Base-by-base conservation (phyloP, 202 grass and related monocot species). In the Hordeum pubiflorum region DNA sequence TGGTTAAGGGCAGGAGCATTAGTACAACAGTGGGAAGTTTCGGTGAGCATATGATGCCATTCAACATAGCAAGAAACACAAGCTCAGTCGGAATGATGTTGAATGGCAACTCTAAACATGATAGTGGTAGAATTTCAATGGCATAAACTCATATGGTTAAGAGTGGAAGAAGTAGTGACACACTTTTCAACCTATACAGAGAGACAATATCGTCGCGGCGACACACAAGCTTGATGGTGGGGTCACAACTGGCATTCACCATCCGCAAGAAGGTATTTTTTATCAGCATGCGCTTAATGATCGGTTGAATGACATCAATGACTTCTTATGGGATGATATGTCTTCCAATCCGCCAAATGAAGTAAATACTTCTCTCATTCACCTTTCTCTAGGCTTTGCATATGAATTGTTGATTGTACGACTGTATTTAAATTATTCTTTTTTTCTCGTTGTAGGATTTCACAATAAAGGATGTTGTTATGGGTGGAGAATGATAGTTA, bases 391-490 rank as follows among this genome's bases (percentile, higher is more conserved):
- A 2, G 26, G 3, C 21, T 79, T 13, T 63, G 46, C 29, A 27
- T 27, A 18, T 23, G 14, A 75, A 38, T 29, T 40, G 0, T 18
- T 63, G 7, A 41, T 4, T 31, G 26, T 3, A 21, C 4, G 54
- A 17, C 2, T 71, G n/a, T 14, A 24, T 64, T n/a, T 65, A 58
- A 85, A 14, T 58, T 4, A 36, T 58, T 18, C 12, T 61, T 76
- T 9, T 82, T 82, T 58, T 79, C 9, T 79, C 34, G 69, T 17
- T 37, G 29, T 31, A 80, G 88, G 74, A 79, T 43, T 32, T 82
- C 15, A 13, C 10, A 0, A 13, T 17, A 8, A 55, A 43, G 3
- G 39, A 26, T 54, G 24, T 36, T 64, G 38, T 48, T 10, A 23
- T 68, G 21, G 36, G 36, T 68, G 36, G 2, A 68, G 36, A 40